Evolutionary conservation across 2,329 filamentous ascomycete genomes (phyloP).

Genomic region (Penicillium decumbens): DNA sequence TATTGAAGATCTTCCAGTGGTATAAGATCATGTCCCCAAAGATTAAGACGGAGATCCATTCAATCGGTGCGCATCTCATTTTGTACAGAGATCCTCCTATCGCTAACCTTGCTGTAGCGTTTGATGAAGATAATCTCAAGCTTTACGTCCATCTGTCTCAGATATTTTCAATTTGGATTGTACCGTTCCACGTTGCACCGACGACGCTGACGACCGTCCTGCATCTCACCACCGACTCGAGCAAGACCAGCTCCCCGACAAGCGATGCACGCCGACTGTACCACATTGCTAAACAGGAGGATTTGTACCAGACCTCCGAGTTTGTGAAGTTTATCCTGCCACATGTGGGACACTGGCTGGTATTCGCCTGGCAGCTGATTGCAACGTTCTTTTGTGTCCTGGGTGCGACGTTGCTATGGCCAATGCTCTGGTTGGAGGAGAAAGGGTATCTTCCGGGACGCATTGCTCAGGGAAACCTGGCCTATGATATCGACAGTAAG

Average conservation of each 20-base stretch:
- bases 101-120: slow-evolving; percentile 48
- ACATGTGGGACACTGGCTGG: slow-evolving; percentile 52
- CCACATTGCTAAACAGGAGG: slow-evolving; percentile 71
- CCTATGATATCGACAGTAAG: slow-evolving; percentile 22
- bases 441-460: slow-evolving; percentile 25
- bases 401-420: slow-evolving; percentile 50
- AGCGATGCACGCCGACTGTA: slow-evolving; percentile 48
- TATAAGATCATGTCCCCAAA: slow-evolving; percentile 77
- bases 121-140: slow-evolving; percentile 60
- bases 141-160: slow-evolving; percentile 73
- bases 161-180: slow-evolving; percentile 69
- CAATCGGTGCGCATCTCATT: slow-evolving; percentile 45
- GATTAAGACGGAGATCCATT: slow-evolving; percentile 64
- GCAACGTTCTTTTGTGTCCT: slow-evolving; percentile 62
- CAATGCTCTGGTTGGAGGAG: slow-evolving; percentile 51
- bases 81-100: neutral
- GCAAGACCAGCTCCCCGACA: slow-evolving; percentile 10
- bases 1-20: slow-evolving; percentile 71
- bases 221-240: slow-evolving; percentile 51
- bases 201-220: slow-evolving; percentile 67
- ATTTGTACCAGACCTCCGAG: slow-evolving; percentile 74
- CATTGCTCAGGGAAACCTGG: slow-evolving; percentile 25
- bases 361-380: slow-evolving; percentile 61
- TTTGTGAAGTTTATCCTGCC: slow-evolving; percentile 68
- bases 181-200: slow-evolving; percentile 68